Percentiles rank a stretch among this genome's conserved stretches.
These are phyloP conservation scores for Phalaenopsis aphrodite DNA, from an alignment of 106 monocot species.

Conservation along the genomic window DNA sequence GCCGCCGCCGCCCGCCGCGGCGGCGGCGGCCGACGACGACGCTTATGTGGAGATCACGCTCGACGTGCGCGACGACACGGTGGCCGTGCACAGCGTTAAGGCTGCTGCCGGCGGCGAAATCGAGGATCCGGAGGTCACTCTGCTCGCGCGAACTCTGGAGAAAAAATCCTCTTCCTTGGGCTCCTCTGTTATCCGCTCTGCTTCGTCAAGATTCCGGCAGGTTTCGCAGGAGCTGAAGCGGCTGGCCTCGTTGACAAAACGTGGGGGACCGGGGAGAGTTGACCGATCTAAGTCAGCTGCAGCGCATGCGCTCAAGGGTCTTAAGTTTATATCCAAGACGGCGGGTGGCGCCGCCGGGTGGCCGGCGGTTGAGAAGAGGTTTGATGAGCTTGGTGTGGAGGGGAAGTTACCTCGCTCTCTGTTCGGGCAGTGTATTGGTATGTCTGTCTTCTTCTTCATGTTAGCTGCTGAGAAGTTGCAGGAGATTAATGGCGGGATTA, in stretches of 20 bases:
- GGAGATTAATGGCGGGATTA: neutral
- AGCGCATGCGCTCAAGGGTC: conserved; percentile 64
- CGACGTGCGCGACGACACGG: conserved; percentile 78
- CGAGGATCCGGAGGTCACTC: conserved; percentile 70
- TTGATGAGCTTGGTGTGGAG: conserved; percentile 56
- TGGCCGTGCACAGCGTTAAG: conserved; percentile 97
- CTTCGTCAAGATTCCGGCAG: conserved; percentile 45
- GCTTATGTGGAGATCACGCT: conserved; percentile 94
- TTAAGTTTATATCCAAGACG: conserved; percentile 80
- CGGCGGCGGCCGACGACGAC: conserved; percentile 4
- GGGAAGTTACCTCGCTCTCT: conserved; percentile 37
- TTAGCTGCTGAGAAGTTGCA: no score
- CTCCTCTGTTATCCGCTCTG: conserved; percentile 26
- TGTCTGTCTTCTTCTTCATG: no score
- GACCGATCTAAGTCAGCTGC: conserved; percentile 71
- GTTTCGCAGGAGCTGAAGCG: conserved; percentile 69
- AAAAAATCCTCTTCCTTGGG: conserved; percentile 33
- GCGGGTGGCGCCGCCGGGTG: conserved; percentile 57
- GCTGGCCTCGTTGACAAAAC: conserved; percentile 34
- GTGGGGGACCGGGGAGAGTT: conserved; percentile 14
- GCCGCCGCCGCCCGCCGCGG: neutral
- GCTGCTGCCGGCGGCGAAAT: conserved; percentile 28
- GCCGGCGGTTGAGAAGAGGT: conserved; percentile 78
- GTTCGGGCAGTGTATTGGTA: conserved; percentile 91
- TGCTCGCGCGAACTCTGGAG: conserved; percentile 72